Evolutionary conservation across 345 rosid genomes (phyloP).

Genomic region (Crucihimalaya himalaica): DNA sequence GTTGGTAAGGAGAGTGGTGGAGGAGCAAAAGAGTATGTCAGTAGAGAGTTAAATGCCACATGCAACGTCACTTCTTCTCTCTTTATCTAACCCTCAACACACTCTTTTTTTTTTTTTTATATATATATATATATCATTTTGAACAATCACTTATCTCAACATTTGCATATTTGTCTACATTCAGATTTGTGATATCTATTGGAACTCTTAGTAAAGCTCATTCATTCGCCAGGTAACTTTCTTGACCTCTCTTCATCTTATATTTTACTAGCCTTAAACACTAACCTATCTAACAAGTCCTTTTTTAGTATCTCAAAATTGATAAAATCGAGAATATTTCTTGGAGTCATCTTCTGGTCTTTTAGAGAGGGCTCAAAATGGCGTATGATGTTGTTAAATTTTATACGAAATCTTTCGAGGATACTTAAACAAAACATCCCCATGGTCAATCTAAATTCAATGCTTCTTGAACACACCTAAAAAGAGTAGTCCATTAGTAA

Average conservation of each 20-base stretch:
- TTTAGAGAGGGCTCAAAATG: neutral
- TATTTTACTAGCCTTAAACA: neutral
- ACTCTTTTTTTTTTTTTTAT: neutral
- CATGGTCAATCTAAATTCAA: neutral
- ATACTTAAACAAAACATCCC: neutral
- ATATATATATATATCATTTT: neutral
- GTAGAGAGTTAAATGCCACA: neutral
- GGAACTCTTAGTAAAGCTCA: neutral
- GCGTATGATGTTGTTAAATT: neutral
- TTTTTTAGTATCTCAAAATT: neutral
- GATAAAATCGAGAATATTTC: neutral
- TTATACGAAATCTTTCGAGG: neutral
- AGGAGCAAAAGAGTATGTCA: conserved; percentile 33
- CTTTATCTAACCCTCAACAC: neutral
- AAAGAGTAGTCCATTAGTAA: neutral
- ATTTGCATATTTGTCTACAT: neutral
- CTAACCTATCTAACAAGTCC: neutral
- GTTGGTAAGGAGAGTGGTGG: conserved; percentile 45
- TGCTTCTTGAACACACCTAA: neutral
- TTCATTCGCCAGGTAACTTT: conserved; percentile 18
- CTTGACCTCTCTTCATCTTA: neutral
- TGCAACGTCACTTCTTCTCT: conserved; percentile 21
- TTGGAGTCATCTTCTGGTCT: neutral
- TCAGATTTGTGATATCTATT: neutral
- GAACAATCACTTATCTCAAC: conserved; percentile 6